Evolutionary conservation across 1,284 basidiomycete species (phyloP), one percentile per base, ranked within the genome.

Genomic region (Tilletia walkeri): DNA sequence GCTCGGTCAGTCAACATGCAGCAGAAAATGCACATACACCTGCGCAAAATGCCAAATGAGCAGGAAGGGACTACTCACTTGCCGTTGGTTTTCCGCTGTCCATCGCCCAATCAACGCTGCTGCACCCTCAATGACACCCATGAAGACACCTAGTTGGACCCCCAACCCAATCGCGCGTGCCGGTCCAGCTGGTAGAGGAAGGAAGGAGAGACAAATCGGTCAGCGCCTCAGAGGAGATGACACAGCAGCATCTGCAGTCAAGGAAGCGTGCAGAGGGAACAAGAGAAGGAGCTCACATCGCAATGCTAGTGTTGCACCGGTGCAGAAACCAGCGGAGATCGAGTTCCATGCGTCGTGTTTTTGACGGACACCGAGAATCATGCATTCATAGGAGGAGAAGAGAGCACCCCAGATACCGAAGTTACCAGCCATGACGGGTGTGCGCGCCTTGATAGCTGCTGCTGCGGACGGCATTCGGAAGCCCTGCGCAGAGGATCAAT

Each of bases 311-410:
- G 92, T 95, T 70, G 95, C 95, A 85, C 96, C 96, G 38, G 95
- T 98, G 89, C 96, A 89, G 87, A 99, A 99, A 56, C 96, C 95
- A 63, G 95, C 94, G 70, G 96, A 92, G 82, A 99, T 98, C 54
- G 94, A 94, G 84, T 99, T 99, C 94, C 95, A 99, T 67, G 95
- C 92, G 85, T 99, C 96, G 85, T 99, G 96, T 85, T 99, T 99
- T 87, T 99, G 95, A 82, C 96, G 72, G 20, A 81, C 92, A 10
- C 94, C 94, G 85, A 99, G 98, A 75, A 99, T 92, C 1, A 94
- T 93, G 85, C 96, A 99, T 85, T 99, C 96, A 80, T 95, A 99
- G 34, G 93, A 92, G 47, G 93, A 95, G 70, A 85, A 85, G 70
- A 85, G 80, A 10, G 84, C 85, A 84, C 95, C 95, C 95, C 95